These are phyloP conservation scores for Lactuca sativa DNA, from an alignment of 129 eudicot species.

Conservation along the genomic window DNA sequence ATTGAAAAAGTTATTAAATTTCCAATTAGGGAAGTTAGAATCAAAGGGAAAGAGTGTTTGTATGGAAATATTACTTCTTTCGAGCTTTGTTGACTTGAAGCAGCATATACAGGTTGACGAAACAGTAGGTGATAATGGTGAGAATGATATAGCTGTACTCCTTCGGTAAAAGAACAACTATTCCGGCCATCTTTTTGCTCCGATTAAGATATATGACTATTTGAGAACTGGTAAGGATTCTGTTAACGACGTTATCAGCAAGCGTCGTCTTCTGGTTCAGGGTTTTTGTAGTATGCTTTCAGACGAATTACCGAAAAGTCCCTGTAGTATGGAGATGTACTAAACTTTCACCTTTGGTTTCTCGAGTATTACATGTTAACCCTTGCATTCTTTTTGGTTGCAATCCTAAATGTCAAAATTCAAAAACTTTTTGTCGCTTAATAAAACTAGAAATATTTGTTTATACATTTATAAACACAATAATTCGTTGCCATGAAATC, in stretches of 20 bases:
- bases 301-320: conserved; percentile 5
- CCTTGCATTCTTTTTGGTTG: neutral
- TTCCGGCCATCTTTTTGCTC: conserved; percentile 31
- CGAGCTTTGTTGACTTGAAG: conserved; percentile 40
- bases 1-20: neutral
- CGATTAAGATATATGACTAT: conserved; percentile 14
- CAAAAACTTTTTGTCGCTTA: no score
- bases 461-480: no score
- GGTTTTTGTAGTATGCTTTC: neutral
- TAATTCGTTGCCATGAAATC: no score
- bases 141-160: conserved; percentile 31
- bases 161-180: conserved; percentile 31
- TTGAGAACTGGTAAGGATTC: neutral
- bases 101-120: conserved; percentile 31
- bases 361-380: neutral
- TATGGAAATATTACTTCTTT: conserved; percentile 25
- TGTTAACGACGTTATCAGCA: neutral
- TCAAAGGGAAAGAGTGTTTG: neutral
- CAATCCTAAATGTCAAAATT: neutral
- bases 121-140: conserved; percentile 21
- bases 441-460: no score
- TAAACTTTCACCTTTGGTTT: neutral
- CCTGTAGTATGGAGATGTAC: neutral
- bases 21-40: conserved; percentile 1
- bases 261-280: neutral